These are phyloP conservation scores for Solanum lycopersicoides DNA, from an alignment of 257 asterid species.

Conservation along the genomic window DNA sequence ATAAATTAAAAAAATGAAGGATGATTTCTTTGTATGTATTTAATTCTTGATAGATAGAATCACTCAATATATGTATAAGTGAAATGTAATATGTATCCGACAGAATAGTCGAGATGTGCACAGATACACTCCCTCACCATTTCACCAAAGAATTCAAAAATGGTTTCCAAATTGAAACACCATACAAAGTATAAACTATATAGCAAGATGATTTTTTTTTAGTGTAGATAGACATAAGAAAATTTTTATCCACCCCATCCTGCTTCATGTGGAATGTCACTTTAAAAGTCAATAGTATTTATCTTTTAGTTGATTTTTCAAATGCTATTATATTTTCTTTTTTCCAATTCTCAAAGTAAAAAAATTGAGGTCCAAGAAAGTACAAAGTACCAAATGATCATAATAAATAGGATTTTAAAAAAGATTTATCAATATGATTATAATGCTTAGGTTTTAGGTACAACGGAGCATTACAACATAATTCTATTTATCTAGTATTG, in stretches of 20 bases:
- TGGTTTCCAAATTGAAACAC: neutral
- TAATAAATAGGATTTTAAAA: neutral
- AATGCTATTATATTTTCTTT: neutral
- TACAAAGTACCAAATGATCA: neutral
- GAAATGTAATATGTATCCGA: neutral
- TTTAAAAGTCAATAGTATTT: neutral
- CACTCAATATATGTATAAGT: neutral
- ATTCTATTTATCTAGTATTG: neutral
- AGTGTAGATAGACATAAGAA: neutral
- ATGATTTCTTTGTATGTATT: neutral
- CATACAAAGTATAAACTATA: neutral
- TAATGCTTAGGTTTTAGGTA: neutral
- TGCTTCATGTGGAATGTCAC: neutral
- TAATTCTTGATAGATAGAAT: neutral
- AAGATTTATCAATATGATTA: neutral
- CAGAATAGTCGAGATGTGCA: neutral
- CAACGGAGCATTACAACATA: neutral
- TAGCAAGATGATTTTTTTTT: neutral
- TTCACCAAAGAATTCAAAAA: neutral
- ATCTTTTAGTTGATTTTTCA: neutral
- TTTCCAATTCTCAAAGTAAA: neutral
- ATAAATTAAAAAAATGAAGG: neutral
- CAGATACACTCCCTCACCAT: accelerated
- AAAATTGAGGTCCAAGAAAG: neutral
- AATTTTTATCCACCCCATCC: neutral